Conservation (phyloP, 768 basidiomycete genomes). For the Megacollybia marginata region DNA sequence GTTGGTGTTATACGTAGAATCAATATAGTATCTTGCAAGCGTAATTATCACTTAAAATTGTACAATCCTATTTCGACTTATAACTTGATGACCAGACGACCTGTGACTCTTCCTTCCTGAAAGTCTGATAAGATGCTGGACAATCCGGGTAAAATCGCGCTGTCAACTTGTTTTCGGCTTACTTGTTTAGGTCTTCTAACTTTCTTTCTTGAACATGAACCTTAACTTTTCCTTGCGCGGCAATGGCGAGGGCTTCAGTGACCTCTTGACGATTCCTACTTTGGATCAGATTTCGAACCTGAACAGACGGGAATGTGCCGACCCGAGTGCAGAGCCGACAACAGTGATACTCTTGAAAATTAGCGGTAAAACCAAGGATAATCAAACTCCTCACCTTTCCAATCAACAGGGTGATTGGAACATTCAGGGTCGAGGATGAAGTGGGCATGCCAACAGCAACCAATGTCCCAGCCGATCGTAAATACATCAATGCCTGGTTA, state of each 20-base stretch:
- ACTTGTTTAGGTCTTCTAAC: constrained; percentile 46
- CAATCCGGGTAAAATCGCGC: constrained; percentile 1
- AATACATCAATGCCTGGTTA: constrained; percentile 58
- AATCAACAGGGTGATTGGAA: constrained; percentile 37
- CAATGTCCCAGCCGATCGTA: constrained; percentile 60
- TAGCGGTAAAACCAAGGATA: constrained; percentile 1
- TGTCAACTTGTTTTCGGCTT: background rate
- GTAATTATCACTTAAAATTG: too few relatives aligned
- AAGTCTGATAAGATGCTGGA: constrained; percentile 2
- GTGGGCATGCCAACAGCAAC: constrained; percentile 64
- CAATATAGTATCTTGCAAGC: too few relatives aligned
- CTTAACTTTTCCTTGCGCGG: constrained; percentile 60
- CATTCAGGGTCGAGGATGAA: constrained; percentile 23
- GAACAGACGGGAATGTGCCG: background rate
- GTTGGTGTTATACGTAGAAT: background rate
- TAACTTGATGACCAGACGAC: constrained; percentile 1
- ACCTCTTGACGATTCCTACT: constrained; percentile 70
- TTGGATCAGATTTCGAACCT: constrained; percentile 1
- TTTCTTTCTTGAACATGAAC: constrained; percentile 37
- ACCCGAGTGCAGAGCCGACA: constrained; percentile 34
- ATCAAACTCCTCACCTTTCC: constrained; percentile 22
- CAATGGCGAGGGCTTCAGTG: constrained; percentile 70
- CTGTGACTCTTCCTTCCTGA: constrained; percentile 1
- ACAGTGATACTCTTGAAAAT: constrained; percentile 33
- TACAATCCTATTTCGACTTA: background rate